phyloP scores from a whole-genome alignment of 768 basidiomycete genomes.

The Leccinum variicolor region DNA sequence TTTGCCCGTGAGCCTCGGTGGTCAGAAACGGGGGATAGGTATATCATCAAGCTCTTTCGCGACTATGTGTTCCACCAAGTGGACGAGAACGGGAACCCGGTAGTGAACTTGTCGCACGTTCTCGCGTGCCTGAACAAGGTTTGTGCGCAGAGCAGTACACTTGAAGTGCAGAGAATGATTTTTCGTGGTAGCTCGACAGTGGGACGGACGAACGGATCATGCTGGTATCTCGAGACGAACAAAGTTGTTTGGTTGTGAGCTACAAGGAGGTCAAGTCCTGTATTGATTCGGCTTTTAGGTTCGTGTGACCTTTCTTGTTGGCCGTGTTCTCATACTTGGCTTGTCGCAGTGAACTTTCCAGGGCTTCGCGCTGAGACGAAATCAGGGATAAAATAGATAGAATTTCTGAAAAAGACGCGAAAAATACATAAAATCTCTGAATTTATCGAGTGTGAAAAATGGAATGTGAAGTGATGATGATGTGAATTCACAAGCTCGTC shows the following conservation, averaged over 20 bases:
- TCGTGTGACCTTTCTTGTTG: slow-evolving; percentile 18
- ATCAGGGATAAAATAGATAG: slow-evolving; percentile 53
- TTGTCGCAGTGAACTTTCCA: slow-evolving; percentile 44
- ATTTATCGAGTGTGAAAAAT: slow-evolving; percentile 2
- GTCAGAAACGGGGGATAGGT: slow-evolving; percentile 98
- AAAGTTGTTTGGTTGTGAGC: slow-evolving; percentile 90
- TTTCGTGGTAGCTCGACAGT: slow-evolving; percentile 68
- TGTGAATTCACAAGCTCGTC: not conserved
- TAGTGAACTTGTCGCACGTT: slow-evolving; percentile 89
- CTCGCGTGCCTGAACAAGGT: slow-evolving; percentile 93
- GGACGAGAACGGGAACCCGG: slow-evolving; percentile 84
- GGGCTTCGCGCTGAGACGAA: slow-evolving; percentile 20
- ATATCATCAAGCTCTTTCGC: slow-evolving; percentile 96
- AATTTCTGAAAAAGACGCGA: slow-evolving; percentile 62
- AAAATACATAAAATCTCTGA: slow-evolving; percentile 40
- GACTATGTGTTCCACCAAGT: slow-evolving; percentile 99
- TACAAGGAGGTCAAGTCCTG: slow-evolving; percentile 90
- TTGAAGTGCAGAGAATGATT: not conserved
- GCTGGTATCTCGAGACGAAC: slow-evolving; percentile 93
- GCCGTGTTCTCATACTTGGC: not conserved
- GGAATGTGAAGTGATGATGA: not conserved
- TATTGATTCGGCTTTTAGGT: slow-evolving; percentile 83
- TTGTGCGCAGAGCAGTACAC: slow-evolving; percentile 12
- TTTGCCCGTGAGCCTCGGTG: slow-evolving; percentile 95
- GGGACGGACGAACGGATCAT: slow-evolving; percentile 93